Conservation (phyloP, 2,329 filamentous ascomycete species). For the Intubia oerlemansii region DNA sequence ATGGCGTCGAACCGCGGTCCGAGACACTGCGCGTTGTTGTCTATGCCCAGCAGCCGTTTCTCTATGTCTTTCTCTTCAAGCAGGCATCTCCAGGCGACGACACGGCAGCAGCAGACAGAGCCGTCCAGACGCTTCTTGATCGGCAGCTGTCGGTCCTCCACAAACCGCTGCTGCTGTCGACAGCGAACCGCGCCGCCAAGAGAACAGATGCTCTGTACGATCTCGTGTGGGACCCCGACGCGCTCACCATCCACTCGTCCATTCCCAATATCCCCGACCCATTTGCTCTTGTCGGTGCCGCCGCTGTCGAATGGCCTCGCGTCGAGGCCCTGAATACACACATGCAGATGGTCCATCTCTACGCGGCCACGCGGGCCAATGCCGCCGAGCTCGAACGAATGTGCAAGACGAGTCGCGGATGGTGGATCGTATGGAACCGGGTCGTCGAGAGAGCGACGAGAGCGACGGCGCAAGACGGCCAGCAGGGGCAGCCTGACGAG, state of each 20-base stretch:
- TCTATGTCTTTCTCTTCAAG: constrained; percentile 56
- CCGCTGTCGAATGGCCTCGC: constrained; percentile 27
- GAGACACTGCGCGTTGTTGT: constrained; percentile 39
- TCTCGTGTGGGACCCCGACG: constrained; percentile 37
- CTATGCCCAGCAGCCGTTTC: constrained; percentile 54
- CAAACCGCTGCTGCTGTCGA: constrained; percentile 33
- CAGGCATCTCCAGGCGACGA: constrained; percentile 21
- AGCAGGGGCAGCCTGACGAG: constrained; percentile 2
- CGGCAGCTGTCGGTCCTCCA: constrained; percentile 34
- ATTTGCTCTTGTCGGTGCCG: not conserved
- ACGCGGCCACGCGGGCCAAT: constrained; percentile 22
- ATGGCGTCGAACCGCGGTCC: too few relatives aligned
- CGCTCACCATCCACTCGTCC: constrained; percentile 36
- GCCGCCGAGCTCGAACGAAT: constrained; percentile 33
- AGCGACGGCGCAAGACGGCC: not conserved
- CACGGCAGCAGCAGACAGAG: not conserved
- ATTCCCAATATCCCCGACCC: constrained; percentile 43
- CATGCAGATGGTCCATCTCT: constrained; percentile 38
- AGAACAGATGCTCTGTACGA: constrained; percentile 29
- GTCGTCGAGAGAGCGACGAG: constrained; percentile 17
- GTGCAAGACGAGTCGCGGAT: constrained; percentile 43
- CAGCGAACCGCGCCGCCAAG: constrained; percentile 31
- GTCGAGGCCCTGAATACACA: constrained; percentile 44
- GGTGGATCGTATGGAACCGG: constrained; percentile 49
- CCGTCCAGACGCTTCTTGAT: constrained; percentile 4